A percentile compares a stretch with the other conserved stretches of the same genome.
phyloP scores from a whole-genome alignment of 371 early-diverging fungal genomes.

The Rhizomucor pusillus region DNA sequence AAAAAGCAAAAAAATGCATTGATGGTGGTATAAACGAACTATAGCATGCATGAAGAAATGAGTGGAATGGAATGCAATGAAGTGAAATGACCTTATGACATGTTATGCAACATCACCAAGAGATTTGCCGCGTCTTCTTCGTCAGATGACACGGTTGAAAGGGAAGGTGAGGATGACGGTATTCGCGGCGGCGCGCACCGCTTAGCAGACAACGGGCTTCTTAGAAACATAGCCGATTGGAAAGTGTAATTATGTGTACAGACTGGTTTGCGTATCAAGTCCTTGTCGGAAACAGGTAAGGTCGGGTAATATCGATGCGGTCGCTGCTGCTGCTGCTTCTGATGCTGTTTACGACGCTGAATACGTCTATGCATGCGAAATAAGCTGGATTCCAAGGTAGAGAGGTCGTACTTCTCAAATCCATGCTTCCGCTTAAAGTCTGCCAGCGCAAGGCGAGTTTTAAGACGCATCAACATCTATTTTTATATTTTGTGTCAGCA shows the following conservation, averaged over 20 bases:
- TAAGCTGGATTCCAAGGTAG: slow-evolving; percentile 23
- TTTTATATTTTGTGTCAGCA: not conserved
- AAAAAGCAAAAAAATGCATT: slow-evolving; percentile 2
- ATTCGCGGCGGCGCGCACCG: slow-evolving; percentile 26
- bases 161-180: slow-evolving; percentile 4
- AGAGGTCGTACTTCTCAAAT: slow-evolving; percentile 26
- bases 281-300: slow-evolving; percentile 2
- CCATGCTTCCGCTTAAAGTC: slow-evolving; percentile 33
- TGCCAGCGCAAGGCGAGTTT: slow-evolving; percentile 24
- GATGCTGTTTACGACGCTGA: not conserved
- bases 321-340: slow-evolving; percentile 7
- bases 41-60: not conserved
- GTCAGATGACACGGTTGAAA: slow-evolving; percentile 17
- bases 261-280: not conserved
- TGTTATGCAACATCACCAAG: slow-evolving; percentile 37
- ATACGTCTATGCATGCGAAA: slow-evolving; percentile 1
- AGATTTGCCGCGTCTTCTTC: slow-evolving; percentile 43
- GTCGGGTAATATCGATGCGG: slow-evolving; percentile 38
- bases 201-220: slow-evolving; percentile 29
- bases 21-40: slow-evolving; percentile 5
- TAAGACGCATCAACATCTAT: slow-evolving; percentile 24
- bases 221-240: slow-evolving; percentile 8
- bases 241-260: not conserved
- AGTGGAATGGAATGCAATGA: not conserved
- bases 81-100: slow-evolving; percentile 6